Evolutionary conservation across 177 flowering plant species (phyloP).

Genomic region (Vitis hybrid): DNA sequence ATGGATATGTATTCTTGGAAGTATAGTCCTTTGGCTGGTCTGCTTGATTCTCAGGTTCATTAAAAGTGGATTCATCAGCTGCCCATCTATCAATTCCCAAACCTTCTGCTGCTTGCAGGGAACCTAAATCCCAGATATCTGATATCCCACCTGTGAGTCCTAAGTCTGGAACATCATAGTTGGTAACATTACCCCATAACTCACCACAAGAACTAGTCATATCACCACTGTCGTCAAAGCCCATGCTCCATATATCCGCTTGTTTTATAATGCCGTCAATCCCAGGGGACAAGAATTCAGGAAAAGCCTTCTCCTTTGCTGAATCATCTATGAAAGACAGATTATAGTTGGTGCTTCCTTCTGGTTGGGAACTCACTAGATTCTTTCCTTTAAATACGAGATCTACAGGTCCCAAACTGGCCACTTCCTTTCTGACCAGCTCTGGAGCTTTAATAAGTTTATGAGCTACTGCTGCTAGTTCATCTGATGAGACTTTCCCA

Average conservation of each 20-base stretch:
- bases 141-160: slow-evolving; percentile 36
- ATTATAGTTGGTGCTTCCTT: slow-evolving; percentile 27
- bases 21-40: slow-evolving; percentile 21
- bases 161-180: slow-evolving; percentile 39
- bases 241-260: slow-evolving; percentile 57
- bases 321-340: slow-evolving; percentile 56
- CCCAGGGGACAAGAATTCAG: slow-evolving; percentile 35
- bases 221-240: slow-evolving; percentile 35
- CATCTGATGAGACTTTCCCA: slow-evolving; percentile 21
- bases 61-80: slow-evolving; percentile 37
- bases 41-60: slow-evolving; percentile 29
- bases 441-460: slow-evolving; percentile 23
- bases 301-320: slow-evolving; percentile 26
- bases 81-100: slow-evolving; percentile 45
- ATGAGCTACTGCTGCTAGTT: slow-evolving; percentile 13
- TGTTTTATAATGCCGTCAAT: slow-evolving; percentile 36
- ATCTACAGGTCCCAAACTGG: slow-evolving; percentile 25
- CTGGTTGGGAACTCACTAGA: slow-evolving; percentile 19
- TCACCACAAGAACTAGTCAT: slow-evolving; percentile 43
- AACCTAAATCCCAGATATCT: slow-evolving; percentile 57
- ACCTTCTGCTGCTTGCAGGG: slow-evolving; percentile 39
- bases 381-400: slow-evolving; percentile 40
- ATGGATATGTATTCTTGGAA: slow-evolving; percentile 25
- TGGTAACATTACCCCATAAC: slow-evolving; percentile 42
- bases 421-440: slow-evolving; percentile 22